Conservation (phyloP, 2,329 filamentous ascomycete genomes). For the Alternaria alternata region DNA sequence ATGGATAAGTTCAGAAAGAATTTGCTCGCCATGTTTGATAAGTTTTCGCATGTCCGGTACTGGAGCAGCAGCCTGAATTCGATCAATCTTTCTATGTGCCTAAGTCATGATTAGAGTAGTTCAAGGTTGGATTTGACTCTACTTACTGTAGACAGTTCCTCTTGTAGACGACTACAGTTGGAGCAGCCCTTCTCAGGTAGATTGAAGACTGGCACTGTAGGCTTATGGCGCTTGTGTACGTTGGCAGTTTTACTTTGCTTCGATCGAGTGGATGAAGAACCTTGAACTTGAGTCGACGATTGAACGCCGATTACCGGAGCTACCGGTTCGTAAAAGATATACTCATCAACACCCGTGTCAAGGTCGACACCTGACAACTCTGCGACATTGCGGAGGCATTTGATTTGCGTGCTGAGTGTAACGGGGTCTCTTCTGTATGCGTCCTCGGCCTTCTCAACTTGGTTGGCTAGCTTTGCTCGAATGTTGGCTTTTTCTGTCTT, state of each 20-base stretch:
- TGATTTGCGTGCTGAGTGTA: not conserved
- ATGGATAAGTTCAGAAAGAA: not conserved
- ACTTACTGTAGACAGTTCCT: not conserved
- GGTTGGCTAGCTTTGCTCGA: not conserved
- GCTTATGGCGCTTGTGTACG: rapidly evolving
- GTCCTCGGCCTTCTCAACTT: not conserved
- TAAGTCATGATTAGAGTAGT: not conserved
- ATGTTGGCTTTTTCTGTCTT: not conserved
- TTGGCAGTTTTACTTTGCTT: not conserved
- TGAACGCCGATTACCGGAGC: not conserved
- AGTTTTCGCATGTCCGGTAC: not conserved
- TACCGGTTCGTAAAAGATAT: not conserved
- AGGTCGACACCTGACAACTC: not conserved
- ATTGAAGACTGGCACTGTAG: not conserved
- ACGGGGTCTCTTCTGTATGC: not conserved
- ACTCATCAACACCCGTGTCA: not conserved
- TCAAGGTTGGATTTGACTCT: too few relatives aligned
- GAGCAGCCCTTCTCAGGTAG: not conserved
- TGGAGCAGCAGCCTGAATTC: too few relatives aligned
- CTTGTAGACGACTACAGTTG: not conserved
- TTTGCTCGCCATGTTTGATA: not conserved
- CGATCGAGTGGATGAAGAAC: not conserved
- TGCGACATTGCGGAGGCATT: not conserved
- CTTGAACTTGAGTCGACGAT: not conserved
- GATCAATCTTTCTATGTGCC: not conserved